Conservation (phyloP, 768 basidiomycete species). For the Amanita pallidorosea region DNA sequence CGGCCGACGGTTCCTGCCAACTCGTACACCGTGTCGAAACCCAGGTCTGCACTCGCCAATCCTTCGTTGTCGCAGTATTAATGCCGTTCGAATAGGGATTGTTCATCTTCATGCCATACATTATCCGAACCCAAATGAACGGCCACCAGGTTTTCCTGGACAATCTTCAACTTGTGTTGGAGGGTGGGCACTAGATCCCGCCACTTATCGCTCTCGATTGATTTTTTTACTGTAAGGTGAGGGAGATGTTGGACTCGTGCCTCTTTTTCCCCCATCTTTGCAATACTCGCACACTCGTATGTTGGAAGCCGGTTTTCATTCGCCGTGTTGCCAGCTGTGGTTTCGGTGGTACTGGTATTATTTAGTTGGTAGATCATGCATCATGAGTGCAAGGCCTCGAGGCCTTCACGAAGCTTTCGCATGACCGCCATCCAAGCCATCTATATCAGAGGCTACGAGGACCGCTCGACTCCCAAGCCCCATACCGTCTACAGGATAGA, state of each 20-base stretch:
- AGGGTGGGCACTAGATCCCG: too few relatives aligned
- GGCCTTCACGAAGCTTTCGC: neutral
- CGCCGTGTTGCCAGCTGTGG: too few relatives aligned
- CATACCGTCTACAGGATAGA: conserved; percentile 77
- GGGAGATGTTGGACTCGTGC: too few relatives aligned
- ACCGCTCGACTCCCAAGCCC: conserved; percentile 57
- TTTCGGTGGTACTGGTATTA: too few relatives aligned
- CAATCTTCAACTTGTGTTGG: neutral
- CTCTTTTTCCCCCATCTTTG: too few relatives aligned
- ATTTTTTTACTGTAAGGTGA: too few relatives aligned
- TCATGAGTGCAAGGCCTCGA: neutral
- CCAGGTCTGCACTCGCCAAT: conserved; percentile 10
- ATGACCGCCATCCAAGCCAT: conserved; percentile 76
- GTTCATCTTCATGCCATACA: conserved; percentile 24
- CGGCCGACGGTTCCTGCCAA: conserved; percentile 2
- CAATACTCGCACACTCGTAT: too few relatives aligned
- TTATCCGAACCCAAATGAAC: conserved; percentile 17
- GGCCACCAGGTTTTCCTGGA: conserved; percentile 10
- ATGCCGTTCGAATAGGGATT: conserved; percentile 14
- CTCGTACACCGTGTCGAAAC: conserved; percentile 10
- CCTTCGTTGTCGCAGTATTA: neutral
- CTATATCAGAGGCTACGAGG: conserved; percentile 58
- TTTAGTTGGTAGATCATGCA: neutral
- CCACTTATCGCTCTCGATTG: too few relatives aligned
- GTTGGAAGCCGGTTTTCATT: too few relatives aligned